Evolutionary conservation across 2,329 filamentous ascomycete genomes (phyloP), one percentile per base, ranked within the genome.

Genomic region (Lomentospora prolificans): DNA sequence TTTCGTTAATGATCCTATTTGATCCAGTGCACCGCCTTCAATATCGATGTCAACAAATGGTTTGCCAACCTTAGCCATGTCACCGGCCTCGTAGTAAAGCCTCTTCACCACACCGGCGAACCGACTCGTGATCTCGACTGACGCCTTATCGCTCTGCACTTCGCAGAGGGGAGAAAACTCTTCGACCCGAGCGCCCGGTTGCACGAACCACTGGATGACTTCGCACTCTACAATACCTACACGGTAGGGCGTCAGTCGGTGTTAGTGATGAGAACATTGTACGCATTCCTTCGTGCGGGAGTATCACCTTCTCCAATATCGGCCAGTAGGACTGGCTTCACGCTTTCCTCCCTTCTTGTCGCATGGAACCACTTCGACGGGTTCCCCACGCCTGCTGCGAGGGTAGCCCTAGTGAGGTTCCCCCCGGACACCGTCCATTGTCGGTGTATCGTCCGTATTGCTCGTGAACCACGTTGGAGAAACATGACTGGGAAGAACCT

Each of bases 151-250:
- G 65, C 91, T 96, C 70, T 97, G 94, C 48, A 99, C 95, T 74
- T 99, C 94, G 73, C 94, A 99, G 50, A 99, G 80, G 58, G 92
- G 94, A 63, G 95, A 94, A 80, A 96, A 99, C 75, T 99, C 92
- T 74, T 99, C 91, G 64, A 99, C 91, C 57, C 88, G 85, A 33
- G 94, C 94, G 57, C 91, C 92, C 52, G 95, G 90, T 72, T 96
- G 87, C 61, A 99, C 92, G 69, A 97, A 99, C 94, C 94, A 99
- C 75, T 99, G 94, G 65, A 97, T 97, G 65, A 99, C 89, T 72
- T 99, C 94, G 67, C 94, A 96, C 74, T 99, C 94, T 67, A 94
- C 91, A 65, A 97, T 99, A 56, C 94, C 94, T 94, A 63, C 44
- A 53, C 54, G 17, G 12, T 12, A 36, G 19, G n/a, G 28, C 7